Evolutionary conservation across 106 monocot genomes (phyloP), one percentile per base, ranked within the genome.

Genomic region (Dioscorea dumetorum): DNA sequence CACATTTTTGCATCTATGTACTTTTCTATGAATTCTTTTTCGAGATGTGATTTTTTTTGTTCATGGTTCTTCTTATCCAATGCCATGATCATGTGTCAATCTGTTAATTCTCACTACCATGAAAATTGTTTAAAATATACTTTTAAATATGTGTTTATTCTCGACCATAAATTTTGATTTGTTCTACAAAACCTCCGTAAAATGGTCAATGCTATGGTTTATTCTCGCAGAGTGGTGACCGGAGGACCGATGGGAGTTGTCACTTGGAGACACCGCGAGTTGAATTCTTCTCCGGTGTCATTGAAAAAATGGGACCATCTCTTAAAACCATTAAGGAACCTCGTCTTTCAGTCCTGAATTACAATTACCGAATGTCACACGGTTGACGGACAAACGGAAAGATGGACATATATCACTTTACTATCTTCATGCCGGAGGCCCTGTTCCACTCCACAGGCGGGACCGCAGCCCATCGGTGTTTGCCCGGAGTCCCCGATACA

Each of bases 401-500:
- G 82, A 82, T 33, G 82, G 77, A 2, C 82, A 82, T 69, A 60
- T 70, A 5, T 82, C 82, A 2, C n/a, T 82, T 8, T 82, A 66
- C 24, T 82, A 82, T 68, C 72, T 82, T 0, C 77, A 77, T 5
- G 66, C 66, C 11, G 17, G 48, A 0, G 31, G 23, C 18, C 70
- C 48, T 2, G 82, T 77, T 5, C 77, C 82, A 10, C 58, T 61
- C 15, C 74, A 78, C 66, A 32, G 57, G 70, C 82, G 78, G 53
- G 82, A 82, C 41, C 78, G 82, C 82, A 82, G 82, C n/a, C 48
- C 82, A 82, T 18, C 78, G 82, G 82, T 82, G 82, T 72, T 28
- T 82, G 24, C 82, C n/a, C 11, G 82, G 82, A 2, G 70, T 82
- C 41, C 82, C 82, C 10, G 82, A 82, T 71, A 28, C 70, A 23